Conservation (phyloP, 805 yeast genomes). For the Metschnikowia corniflorae region DNA sequence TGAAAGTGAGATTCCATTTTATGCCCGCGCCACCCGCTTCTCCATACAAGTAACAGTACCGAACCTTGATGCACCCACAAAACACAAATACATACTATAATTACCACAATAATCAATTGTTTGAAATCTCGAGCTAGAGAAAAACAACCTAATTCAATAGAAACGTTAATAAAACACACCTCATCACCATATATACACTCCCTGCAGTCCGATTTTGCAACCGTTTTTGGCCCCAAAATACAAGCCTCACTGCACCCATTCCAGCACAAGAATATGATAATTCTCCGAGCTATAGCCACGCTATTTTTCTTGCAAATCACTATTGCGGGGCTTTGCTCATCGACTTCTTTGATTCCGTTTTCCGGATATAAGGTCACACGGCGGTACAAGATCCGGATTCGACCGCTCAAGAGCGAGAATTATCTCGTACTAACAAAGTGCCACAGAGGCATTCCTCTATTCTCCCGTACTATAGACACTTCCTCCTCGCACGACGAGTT, state of each 20-base stretch:
- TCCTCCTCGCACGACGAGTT: slow-evolving; percentile 9
- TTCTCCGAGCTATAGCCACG: not conserved
- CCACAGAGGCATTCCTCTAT: slow-evolving; percentile 10
- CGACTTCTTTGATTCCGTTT: slow-evolving; percentile 11
- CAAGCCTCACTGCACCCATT: not conserved
- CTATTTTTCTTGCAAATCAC: not conserved
- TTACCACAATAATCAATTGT: not conserved
- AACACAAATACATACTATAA: not conserved
- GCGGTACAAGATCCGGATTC: slow-evolving; percentile 10
- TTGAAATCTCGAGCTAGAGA: no score
- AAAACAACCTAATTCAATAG: no score
- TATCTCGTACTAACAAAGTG: slow-evolving; percentile 15
- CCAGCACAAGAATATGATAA: no score
- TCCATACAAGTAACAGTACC: not conserved
- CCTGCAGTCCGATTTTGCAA: slow-evolving; percentile 1
- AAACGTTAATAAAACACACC: not conserved
- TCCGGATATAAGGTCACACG: slow-evolving; percentile 16
- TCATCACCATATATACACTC: not conserved
- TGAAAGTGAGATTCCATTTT: no score
- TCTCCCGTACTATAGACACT: slow-evolving; percentile 4
- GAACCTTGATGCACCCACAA: not conserved
- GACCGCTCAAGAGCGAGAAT: slow-evolving; percentile 10
- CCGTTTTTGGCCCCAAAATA: not conserved
- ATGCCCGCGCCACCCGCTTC: no score
- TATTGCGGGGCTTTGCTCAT: slow-evolving; percentile 12